Conservation (phyloP, 169 alveolate species). For the Babesia caballi region DNA sequence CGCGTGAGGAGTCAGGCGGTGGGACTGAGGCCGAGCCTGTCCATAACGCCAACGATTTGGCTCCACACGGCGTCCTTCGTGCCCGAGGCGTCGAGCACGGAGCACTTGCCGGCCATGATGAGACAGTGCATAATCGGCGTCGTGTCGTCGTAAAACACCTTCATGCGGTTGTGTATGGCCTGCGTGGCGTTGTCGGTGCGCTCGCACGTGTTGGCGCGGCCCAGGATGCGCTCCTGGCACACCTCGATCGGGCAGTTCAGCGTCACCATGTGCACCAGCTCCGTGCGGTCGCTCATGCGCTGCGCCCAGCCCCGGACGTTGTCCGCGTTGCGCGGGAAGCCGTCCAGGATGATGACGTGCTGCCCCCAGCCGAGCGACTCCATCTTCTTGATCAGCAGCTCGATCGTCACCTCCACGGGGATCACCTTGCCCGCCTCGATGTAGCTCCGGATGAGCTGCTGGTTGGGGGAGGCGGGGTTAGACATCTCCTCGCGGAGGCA, state of each 20-base stretch:
- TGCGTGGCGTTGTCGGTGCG: constrained; percentile 94
- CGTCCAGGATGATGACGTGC: constrained; percentile 87
- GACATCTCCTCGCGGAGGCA: constrained; percentile 73
- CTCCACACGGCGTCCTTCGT: constrained; percentile 81
- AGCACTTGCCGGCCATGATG: constrained; percentile 77
- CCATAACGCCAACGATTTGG: constrained; percentile 1
- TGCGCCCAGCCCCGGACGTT: constrained; percentile 83
- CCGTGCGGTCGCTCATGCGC: constrained; percentile 58
- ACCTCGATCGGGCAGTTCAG: constrained; percentile 68
- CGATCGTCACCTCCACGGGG: constrained; percentile 92
- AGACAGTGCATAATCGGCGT: constrained; percentile 87
- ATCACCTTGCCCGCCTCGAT: constrained; percentile 87
- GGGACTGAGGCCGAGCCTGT: constrained; percentile 29
- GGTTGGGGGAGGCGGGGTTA: constrained; percentile 58
- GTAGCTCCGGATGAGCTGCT: constrained; percentile 56
- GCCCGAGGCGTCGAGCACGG: constrained; percentile 73
- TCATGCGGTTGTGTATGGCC: constrained; percentile 88
- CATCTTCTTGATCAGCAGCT: constrained; percentile 86
- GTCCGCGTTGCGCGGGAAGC: constrained; percentile 94
- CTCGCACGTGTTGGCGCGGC: constrained; percentile 76
- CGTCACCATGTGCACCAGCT: constrained; percentile 62
- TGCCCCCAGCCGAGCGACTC: constrained; percentile 85
- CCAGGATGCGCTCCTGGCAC: constrained; percentile 60
- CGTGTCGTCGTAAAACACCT: constrained; percentile 87
- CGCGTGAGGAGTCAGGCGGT: no score